Percentiles rank a stretch among this genome's conserved stretches.
These are phyloP conservation scores for Phytopythium aichiense DNA, from an alignment of 352 stramenopile species.

Conservation along the genomic window DNA sequence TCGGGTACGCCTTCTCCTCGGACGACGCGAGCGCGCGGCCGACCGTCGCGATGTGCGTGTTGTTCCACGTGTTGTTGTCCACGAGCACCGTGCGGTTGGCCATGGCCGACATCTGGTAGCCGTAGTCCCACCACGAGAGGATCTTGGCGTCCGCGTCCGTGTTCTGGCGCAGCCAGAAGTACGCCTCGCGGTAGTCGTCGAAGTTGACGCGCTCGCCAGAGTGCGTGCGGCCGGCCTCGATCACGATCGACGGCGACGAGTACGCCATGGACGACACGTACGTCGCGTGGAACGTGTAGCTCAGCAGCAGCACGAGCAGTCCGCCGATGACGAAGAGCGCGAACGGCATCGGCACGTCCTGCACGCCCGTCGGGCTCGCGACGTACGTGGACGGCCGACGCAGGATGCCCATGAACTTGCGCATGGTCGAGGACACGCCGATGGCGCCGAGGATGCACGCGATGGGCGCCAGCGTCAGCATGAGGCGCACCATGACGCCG, in stretches of 20 bases:
- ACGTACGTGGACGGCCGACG: slow-evolving; percentile 51
- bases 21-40: slow-evolving; percentile 79
- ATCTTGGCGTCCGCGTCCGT: slow-evolving; percentile 86
- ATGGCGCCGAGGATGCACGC: slow-evolving; percentile 90
- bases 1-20: slow-evolving; percentile 88
- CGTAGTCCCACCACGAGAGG: slow-evolving; percentile 91
- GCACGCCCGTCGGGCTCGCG: slow-evolving; percentile 44
- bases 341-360: slow-evolving; percentile 60
- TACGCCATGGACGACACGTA: slow-evolving; percentile 91
- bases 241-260: slow-evolving; percentile 91
- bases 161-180: slow-evolving; percentile 89
- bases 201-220: slow-evolving; percentile 86
- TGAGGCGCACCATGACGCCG: slow-evolving; percentile 91
- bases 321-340: slow-evolving; percentile 52
- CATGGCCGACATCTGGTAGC: slow-evolving; percentile 92
- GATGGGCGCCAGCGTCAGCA: slow-evolving; percentile 90
- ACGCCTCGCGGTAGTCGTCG: slow-evolving; percentile 98
- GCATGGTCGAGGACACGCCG: slow-evolving; percentile 73
- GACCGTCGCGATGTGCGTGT: slow-evolving; percentile 97
- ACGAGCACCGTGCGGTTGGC: slow-evolving; percentile 86
- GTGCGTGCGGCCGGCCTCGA: slow-evolving; percentile 71
- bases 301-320: slow-evolving; percentile 71
- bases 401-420: slow-evolving; percentile 77
- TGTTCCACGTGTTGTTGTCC: slow-evolving; percentile 98
- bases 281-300: slow-evolving; percentile 85